Base-by-base conservation (phyloP, 257 asterid genomes). In the Linderniella brevidens region DNA sequence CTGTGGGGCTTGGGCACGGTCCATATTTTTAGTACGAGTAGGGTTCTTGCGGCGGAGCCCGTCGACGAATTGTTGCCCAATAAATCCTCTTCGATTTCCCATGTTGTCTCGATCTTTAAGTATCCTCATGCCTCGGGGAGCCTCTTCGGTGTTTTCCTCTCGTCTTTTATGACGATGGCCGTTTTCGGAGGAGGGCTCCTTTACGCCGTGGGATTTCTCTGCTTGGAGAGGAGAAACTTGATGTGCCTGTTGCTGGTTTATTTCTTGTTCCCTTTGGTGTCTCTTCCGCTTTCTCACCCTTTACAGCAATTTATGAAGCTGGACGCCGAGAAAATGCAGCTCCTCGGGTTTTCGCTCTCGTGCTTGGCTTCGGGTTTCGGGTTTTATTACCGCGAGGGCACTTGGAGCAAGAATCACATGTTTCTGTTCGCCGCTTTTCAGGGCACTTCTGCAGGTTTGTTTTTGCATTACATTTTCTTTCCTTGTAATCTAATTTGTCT, bases 251-350 rank as follows among this genome's bases (percentile, higher is more conserved):
- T 81, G 86, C 68, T 80, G 8, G 54, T 70, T 4, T 74, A 85
- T 61, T 85, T 85, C 72, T 52, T 78, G 67, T 62, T 76, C 53
- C 96, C 96, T 62, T 58, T 85, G 43, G 13, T 80, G 4, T 71
- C 92, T 48, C 92, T 85, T 57, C 96, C 93, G 0, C n/a, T 71
- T 2, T 61, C 67, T 0, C 93, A 76, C 54, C 88, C 80, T 3
- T 41, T 81, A 50, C 92, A 78, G 73, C 75, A 64, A 46, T 11
- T 68, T 17, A 71, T 81, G 63, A 76, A 64, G 44, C 69, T 73
- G 1, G 93, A 81, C 47, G 93, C 92, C 0, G 82, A 78, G 62
- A 85, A 85, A 74, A 76, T 85, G 92, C 93, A 80, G 66, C 85
- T 85, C 60, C 67, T 85, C 8, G 96, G 93, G 1, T 68, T 85